phyloP scores from a whole-genome alignment of 495 filamentous ascomycete genomes.

The Penicillium maclennaniae region DNA sequence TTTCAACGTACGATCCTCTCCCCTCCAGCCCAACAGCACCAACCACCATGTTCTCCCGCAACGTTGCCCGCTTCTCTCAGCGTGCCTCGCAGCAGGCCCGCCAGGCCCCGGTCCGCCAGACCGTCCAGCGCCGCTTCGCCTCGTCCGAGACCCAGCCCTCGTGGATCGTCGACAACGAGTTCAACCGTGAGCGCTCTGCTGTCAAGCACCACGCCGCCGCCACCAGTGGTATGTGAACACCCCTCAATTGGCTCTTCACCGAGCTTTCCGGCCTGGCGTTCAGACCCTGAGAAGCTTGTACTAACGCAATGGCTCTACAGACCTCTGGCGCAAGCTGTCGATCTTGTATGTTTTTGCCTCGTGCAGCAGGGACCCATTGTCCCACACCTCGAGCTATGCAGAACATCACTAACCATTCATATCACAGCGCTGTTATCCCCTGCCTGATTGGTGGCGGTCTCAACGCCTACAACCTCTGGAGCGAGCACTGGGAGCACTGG shows the following conservation, averaged over 20 bases:
- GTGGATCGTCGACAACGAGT: constrained; percentile 70
- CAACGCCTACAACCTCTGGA: constrained; percentile 88
- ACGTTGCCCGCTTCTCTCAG: constrained; percentile 55
- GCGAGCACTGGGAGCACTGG: constrained; percentile 96
- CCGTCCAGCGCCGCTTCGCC: constrained; percentile 65
- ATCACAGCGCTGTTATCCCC: constrained; percentile 61
- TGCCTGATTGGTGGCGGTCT: constrained; percentile 61
- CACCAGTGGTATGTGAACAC: constrained; percentile 66
- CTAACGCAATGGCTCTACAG: constrained; percentile 50
- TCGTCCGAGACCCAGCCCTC: constrained; percentile 47
- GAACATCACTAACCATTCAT: neutral
- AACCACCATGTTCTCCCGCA: constrained; percentile 59
- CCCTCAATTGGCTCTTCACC: constrained; percentile 1
- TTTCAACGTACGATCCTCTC: constrained; percentile 30
- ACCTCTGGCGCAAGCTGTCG: constrained; percentile 89
- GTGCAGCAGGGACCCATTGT: neutral
- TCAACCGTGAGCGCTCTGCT: constrained; percentile 77
- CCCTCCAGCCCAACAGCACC: constrained; percentile 17
- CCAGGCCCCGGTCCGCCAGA: constrained; percentile 17
- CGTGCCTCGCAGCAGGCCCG: constrained; percentile 58
- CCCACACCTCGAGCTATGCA: neutral
- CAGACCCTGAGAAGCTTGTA: constrained; percentile 1
- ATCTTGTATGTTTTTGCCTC: constrained; percentile 67
- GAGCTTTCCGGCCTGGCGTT: neutral
- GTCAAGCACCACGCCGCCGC: constrained; percentile 82